These are phyloP conservation scores for Lentinula novae-zelandiae DNA, from an alignment of 1,284 basidiomycete species.

Conservation along the genomic window DNA sequence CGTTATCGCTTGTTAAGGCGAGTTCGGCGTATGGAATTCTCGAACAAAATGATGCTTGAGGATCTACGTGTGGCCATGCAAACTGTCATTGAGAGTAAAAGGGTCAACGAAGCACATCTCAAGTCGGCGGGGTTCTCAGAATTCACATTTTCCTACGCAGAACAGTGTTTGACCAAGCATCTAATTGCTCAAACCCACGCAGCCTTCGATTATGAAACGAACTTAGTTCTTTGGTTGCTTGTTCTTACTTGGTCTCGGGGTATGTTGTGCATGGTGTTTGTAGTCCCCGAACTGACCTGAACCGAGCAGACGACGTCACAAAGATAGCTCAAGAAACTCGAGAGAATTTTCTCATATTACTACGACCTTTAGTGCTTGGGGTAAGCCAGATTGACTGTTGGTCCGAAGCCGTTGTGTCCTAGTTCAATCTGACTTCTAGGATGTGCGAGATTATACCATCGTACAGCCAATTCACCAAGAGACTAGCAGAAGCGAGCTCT, in stretches of 20 bases:
- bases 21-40: conserved; percentile 33
- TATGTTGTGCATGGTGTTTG: conserved; percentile 17
- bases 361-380: conserved; percentile 10
- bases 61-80: conserved; percentile 50
- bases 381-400: not conserved
- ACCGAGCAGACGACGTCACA: not conserved
- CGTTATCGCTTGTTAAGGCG: conserved; percentile 43
- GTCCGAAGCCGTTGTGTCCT: not conserved
- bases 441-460: not conserved
- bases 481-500: not conserved
- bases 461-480: not conserved
- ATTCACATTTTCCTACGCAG: conserved; percentile 25
- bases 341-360: conserved; percentile 8
- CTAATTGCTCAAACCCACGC: conserved; percentile 9
- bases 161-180: conserved; percentile 1
- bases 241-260: conserved; percentile 32
- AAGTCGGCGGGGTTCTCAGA: conserved; percentile 30
- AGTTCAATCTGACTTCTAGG: not conserved
- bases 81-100: conserved; percentile 48
- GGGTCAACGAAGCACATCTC: conserved; percentile 40
- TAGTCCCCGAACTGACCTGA: not conserved
- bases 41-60: conserved; percentile 24
- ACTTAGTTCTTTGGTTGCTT: conserved; percentile 35
- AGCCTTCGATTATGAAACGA: conserved; percentile 14
- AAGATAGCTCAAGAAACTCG: conserved; percentile 5